Conservation (phyloP, 768 basidiomycete species). For the Sporobolomyces roseus region DNA sequence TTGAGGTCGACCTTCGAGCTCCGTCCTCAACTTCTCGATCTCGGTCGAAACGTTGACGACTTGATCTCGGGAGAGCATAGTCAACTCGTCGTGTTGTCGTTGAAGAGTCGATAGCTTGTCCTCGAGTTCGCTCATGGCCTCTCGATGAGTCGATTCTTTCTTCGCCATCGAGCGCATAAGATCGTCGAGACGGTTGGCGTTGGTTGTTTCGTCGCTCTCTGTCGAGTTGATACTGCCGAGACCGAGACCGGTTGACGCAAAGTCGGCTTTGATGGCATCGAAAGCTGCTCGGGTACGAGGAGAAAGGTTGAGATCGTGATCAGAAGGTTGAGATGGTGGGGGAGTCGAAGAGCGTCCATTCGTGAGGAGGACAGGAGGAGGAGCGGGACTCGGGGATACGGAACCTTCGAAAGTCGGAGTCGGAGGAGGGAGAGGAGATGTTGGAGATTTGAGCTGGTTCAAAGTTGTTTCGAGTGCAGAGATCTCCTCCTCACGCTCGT, state of each 20-base stretch:
- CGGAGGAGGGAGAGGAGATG: neutral
- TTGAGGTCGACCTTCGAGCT: constrained; percentile 65
- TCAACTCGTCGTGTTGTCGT: constrained; percentile 76
- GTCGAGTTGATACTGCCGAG: neutral
- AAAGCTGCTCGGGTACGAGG: constrained; percentile 71
- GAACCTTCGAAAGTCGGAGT: neutral
- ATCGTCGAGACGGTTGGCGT: constrained; percentile 65
- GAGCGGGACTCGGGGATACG: neutral
- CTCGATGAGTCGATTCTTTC: constrained; percentile 86
- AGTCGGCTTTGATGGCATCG: constrained; percentile 65
- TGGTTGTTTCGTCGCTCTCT: constrained; percentile 21
- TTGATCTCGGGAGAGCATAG: constrained; percentile 76
- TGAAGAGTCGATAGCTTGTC: constrained; percentile 59
- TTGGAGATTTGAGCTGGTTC: constrained; percentile 6
- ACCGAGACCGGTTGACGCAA: constrained; percentile 52
- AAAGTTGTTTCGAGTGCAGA: constrained; percentile 27
- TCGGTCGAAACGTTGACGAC: constrained; percentile 82
- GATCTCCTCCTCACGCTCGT: constrained; percentile 89
- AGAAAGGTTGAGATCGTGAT: constrained; percentile 52
- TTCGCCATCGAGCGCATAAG: constrained; percentile 98
- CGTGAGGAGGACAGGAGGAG: neutral
- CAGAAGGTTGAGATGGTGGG: neutral
- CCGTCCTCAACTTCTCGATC: constrained; percentile 32
- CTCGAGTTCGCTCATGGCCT: constrained; percentile 69
- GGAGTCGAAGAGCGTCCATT: constrained; percentile 18